Evolutionary conservation across 352 stramenopile genomes (phyloP), one percentile per base, ranked within the genome.

Genomic region (Globisporangium ultimum): DNA sequence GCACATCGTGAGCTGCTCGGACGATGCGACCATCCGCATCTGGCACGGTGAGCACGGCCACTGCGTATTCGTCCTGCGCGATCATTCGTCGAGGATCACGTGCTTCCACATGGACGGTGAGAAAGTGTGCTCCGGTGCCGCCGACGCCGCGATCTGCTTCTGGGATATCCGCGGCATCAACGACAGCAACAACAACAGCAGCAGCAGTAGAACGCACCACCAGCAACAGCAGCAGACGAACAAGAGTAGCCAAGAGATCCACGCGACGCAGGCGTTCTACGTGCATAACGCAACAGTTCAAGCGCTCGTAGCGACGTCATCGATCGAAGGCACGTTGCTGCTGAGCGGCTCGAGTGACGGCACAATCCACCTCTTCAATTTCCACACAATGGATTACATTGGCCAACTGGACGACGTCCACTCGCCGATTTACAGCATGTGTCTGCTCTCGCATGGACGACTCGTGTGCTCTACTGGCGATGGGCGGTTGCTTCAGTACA

Each of bases 341-440:
- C 66, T 84, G 18, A 88, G 74, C 34, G 75, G 78, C 20, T 92
- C 83, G n/a, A 92, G 80, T 64, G 80, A 92, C 32, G 78, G 80
- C 0, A 84, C 72, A 5, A 88, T 92, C 42, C 83, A 92, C 41
- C 68, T 84, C 41, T 92, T 89, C 55, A 75, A 81, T 28, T 61
- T 70, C 0, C 55, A 52, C 15, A 76, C 65, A 1, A 61, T 82
- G 22, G 52, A 76, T 28, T 71, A 86, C 46, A 53, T 87, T n/a
- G 71, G 73, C 6, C 68, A 61, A 1, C 45, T 92, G 6, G 71
- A 80, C 41, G 58, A 63, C 32, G 69, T 80, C 6, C 50, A 76
- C 24, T 75, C 74, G 2, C 76, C 83, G 2, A 68, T 89, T 21
- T 92, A 90, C 56, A 80, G 70, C 12, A 68, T 78, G 59, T 65